phyloP scores from a whole-genome alignment of 2,329 filamentous ascomycete genomes.

The Pyrenophora seminiperda region DNA sequence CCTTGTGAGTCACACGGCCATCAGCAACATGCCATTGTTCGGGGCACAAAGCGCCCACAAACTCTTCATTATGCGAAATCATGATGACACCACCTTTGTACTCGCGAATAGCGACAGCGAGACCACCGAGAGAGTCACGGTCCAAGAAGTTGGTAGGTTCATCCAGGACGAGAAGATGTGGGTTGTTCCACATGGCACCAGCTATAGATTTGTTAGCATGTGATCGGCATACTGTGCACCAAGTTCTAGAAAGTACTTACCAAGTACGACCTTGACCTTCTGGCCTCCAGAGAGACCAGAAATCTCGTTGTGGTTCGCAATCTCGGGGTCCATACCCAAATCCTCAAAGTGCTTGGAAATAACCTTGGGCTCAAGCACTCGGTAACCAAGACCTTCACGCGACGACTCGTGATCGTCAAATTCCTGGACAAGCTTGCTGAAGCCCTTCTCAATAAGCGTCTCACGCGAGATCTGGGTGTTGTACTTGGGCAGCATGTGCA shows the following conservation, averaged over 20 bases:
- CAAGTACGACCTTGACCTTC: slow-evolving; percentile 98
- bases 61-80: slow-evolving; percentile 99
- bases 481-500: slow-evolving; percentile 83
- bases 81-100: slow-evolving; percentile 99
- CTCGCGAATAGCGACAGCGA: slow-evolving; percentile 96
- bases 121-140: slow-evolving; percentile 92
- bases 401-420: slow-evolving; percentile 99
- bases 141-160: slow-evolving; percentile 99
- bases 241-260: slow-evolving; percentile 20
- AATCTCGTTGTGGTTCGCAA: slow-evolving; percentile 98
- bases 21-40: slow-evolving; percentile 96
- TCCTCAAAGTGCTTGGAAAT: slow-evolving; percentile 99
- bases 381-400: slow-evolving; percentile 96
- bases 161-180: slow-evolving; percentile 94
- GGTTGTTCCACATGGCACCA: slow-evolving; percentile 98
- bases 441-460: slow-evolving; percentile 83
- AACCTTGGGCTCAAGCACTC: slow-evolving; percentile 86
- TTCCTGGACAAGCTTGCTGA: slow-evolving; percentile 92
- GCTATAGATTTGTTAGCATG: slow-evolving; percentile 51
- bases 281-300: slow-evolving; percentile 94
- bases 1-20: slow-evolving; percentile 84
- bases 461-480: slow-evolving; percentile 94
- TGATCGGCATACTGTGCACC: background rate
- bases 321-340: slow-evolving; percentile 92
- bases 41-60: slow-evolving; percentile 90